These are phyloP conservation scores for Apiospora malaysiana DNA, from an alignment of 2,329 filamentous ascomycete species.

Conservation along the genomic window DNA sequence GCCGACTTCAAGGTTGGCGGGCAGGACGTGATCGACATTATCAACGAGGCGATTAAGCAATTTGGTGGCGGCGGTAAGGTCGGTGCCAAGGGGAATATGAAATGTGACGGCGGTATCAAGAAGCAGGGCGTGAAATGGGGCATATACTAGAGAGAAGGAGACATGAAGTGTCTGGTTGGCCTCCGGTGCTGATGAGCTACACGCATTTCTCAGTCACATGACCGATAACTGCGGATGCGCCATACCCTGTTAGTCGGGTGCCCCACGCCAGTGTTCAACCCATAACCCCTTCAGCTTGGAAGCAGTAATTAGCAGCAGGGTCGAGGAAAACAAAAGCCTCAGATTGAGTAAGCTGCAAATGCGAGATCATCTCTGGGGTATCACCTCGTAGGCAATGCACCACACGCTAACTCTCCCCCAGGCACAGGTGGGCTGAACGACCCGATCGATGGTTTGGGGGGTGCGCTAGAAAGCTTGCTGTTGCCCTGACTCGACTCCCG, in stretches of 20 bases:
- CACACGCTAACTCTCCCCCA: background rate
- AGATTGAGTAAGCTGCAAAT: background rate
- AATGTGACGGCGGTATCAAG: constrained; percentile 34
- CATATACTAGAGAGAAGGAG: too few species aligned
- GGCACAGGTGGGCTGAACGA: background rate
- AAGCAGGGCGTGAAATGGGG: constrained; percentile 30
- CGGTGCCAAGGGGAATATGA: constrained; percentile 43
- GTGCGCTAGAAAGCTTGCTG: background rate
- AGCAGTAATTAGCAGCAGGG: background rate
- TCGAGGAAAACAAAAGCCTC: background rate
- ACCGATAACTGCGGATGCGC: too few species aligned
- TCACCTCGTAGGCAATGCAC: background rate
- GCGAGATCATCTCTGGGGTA: background rate
- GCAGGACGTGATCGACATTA: constrained; percentile 45
- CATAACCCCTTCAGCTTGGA: background rate
- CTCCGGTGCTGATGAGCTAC: too few species aligned
- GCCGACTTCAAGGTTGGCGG: constrained; percentile 31
- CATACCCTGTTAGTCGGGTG: too few species aligned
- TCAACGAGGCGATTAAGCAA: constrained; percentile 37
- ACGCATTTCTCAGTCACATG: too few species aligned
- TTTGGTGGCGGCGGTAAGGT: constrained; percentile 40
- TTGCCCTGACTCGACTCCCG: background rate
- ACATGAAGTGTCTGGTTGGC: too few species aligned
- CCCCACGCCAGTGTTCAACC: too few species aligned
- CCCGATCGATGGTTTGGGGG: constrained; percentile 14